Percentiles rank a stretch among this genome's conserved stretches.
These are phyloP conservation scores for Tylopilus vinaceipallidus DNA, from an alignment of 768 basidiomycete genomes.

Conservation along the genomic window DNA sequence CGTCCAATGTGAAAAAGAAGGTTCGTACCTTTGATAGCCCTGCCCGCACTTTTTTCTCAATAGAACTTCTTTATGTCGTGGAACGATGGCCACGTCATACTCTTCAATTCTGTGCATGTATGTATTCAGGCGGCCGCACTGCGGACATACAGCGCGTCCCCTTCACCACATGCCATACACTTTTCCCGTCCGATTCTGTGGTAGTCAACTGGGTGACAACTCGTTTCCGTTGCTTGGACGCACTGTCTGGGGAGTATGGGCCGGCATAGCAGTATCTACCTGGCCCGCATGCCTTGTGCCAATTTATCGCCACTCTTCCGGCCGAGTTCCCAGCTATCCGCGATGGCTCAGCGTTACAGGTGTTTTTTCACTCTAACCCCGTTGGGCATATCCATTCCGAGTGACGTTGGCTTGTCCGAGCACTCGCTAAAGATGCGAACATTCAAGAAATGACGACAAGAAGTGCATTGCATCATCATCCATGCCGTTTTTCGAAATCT, in stretches of 20 bases:
- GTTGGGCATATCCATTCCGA: conserved; percentile 5
- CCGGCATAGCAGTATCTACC: not conserved
- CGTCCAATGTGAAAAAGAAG: conserved; percentile 22
- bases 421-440: not conserved
- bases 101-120: conserved; percentile 2
- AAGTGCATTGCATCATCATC: not conserved
- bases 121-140: conserved; percentile 22
- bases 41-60: conserved; percentile 13
- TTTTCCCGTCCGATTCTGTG: conserved; percentile 1
- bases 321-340: conserved; percentile 4
- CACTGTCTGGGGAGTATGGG: not conserved
- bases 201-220: not conserved
- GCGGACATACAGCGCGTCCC: conserved; percentile 19
- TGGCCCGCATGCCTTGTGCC: conserved; percentile 5
- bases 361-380: not conserved
- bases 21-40: conserved; percentile 25
- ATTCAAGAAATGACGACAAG: no score
- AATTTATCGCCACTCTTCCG: conserved; percentile 3
- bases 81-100: conserved; percentile 23
- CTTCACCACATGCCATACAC: conserved; percentile 2
- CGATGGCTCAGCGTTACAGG: conserved; percentile 13
- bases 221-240: not conserved
- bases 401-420: not conserved
- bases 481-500: not conserved
- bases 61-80: conserved; percentile 19